These are phyloP conservation scores for Monilinia polystroma DNA, from an alignment of 2,329 filamentous ascomycete genomes.

Conservation along the genomic window DNA sequence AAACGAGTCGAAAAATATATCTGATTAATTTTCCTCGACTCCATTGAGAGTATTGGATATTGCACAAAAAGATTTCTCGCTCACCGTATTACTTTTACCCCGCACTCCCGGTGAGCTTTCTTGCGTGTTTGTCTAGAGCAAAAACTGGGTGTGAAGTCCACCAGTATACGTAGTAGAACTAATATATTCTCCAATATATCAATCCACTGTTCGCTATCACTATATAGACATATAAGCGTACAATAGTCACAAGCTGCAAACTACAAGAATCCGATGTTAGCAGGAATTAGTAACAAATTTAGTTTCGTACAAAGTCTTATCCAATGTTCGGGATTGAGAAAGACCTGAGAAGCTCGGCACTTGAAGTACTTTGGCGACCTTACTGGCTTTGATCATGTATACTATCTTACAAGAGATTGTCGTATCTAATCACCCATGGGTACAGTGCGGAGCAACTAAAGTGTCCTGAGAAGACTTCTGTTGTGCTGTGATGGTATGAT, in stretches of 20 bases:
- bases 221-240: not conserved
- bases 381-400: no score
- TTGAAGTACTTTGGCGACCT: no score
- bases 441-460: not conserved
- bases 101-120: constrained; percentile 11
- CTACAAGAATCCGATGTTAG: no score
- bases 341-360: no score
- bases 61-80: not conserved
- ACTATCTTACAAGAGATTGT: no score
- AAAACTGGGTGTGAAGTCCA: not conserved
- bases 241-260: not conserved
- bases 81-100: not conserved
- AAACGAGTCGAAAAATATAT: not conserved
- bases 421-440: no score
- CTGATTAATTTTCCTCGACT: not conserved
- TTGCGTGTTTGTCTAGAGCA: not conserved
- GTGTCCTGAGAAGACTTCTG: not conserved
- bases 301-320: no score
- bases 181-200: not conserved
- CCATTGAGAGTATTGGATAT: not conserved
- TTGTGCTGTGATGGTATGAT: not conserved
- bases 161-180: no score
- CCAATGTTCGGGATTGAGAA: no score
- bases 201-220: not conserved
- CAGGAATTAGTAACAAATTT: no score